Evolutionary conservation across 495 filamentous ascomycete species (phyloP).

Genomic region (Aspergillus nanangensis): DNA sequence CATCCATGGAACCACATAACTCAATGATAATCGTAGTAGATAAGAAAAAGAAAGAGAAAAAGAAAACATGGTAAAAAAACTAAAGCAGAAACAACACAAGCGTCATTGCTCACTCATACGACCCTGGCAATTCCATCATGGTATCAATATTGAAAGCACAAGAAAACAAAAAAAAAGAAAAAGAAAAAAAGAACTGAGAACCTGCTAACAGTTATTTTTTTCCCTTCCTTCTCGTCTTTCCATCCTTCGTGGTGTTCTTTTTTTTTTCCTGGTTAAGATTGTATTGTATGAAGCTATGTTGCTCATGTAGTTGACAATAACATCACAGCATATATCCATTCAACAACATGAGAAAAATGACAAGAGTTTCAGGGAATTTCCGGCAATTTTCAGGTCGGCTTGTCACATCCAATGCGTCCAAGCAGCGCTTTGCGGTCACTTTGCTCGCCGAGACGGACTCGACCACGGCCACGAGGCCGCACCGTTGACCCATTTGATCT

Average conservation of each 20-base stretch:
- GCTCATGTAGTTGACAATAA: no score
- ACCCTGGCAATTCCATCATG: conserved; percentile 9
- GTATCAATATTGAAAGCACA: conserved; percentile 10
- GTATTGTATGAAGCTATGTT: no score
- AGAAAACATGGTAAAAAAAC: not conserved
- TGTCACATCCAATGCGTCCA: conserved; percentile 72
- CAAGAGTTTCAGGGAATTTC: not conserved
- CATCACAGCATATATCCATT: conserved; percentile 11
- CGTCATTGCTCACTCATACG: conserved; percentile 2
- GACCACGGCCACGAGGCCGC: conserved; percentile 32
- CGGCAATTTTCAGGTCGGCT: conserved; percentile 37
- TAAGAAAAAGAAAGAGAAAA: conserved; percentile 1
- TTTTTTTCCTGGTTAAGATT: not conserved
- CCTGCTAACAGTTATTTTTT: not conserved
- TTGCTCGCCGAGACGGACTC: conserved; percentile 60
- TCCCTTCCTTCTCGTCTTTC: not conserved
- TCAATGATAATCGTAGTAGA: not conserved
- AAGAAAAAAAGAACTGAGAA: not conserved
- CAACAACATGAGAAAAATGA: conserved; percentile 11
- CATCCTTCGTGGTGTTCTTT: not conserved
- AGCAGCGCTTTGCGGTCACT: conserved; percentile 70
- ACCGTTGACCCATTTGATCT: conserved; percentile 29
- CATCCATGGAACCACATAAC: conserved; percentile 3
- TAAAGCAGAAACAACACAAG: not conserved
- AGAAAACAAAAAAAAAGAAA: no score